Evolutionary conservation across 1,284 basidiomycete genomes (phyloP), one percentile per base, ranked within the genome.

Genomic region (Xerocomus amazonicus): DNA sequence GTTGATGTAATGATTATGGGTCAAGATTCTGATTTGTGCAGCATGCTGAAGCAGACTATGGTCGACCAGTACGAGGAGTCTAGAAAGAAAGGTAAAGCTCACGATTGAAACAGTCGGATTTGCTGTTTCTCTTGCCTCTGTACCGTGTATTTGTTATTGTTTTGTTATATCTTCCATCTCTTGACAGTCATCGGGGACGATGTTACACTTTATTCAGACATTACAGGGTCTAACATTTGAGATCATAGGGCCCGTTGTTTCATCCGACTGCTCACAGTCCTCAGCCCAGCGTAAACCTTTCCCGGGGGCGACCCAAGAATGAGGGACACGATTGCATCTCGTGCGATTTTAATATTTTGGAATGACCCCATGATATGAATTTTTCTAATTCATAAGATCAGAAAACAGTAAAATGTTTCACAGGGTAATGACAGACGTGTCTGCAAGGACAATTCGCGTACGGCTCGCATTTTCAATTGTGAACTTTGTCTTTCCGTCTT

Each of bases 401-500:
- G 41, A 44, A 38, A 51, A 10, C 26, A 34, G 26, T 26, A 13
- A 44, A 51, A 26, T 43, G 7, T 32, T 6, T 19, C 4, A 17
- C 17, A 6, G 19, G 39, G 47, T 38, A 36, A 78, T 6, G 14
- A 64, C 90, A 54, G 64, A 94, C 88, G 93, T 96, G 68, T 99
- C 96, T 19, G 96, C 96, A 36, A 99, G 82, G 31, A 99, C 92
- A 50, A 99, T 94, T 33, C 96, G 87, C 19, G 96, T 99, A 52
- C 96, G 81, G 61, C 89, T 95, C 2, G 94, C 84, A 63, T 99
- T 99, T 74, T 99, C 96, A 50, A 99, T 98, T 0, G 96, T 96
- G 70, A 97, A 98, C 66, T 97, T 93, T 3, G 96, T 98, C 72
- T 97, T 95, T 43, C 96, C 96, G 57, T 97, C 93, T 68, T 99